A percentile compares a stretch with the other conserved stretches of the same genome.
phyloP scores from a whole-genome alignment of 306 rosid species.

The Carpinus viminea region DNA sequence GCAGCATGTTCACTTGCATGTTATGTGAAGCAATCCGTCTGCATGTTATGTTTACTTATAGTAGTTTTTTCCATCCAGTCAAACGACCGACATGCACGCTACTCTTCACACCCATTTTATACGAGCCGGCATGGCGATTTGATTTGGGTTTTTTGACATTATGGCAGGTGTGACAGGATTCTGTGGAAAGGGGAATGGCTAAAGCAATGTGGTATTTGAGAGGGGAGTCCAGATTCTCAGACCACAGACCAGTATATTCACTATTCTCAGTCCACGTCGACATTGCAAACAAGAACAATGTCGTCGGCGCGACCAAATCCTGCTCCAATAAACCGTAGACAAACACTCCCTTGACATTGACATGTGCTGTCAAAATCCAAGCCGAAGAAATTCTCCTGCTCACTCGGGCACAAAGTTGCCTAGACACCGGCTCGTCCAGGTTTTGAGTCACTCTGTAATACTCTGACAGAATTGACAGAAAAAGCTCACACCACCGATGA shows the following conservation, averaged over 20 bases:
- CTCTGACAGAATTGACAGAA: background rate
- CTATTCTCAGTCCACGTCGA: constrained; percentile 57
- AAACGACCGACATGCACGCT: background rate
- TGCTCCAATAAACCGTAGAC: constrained; percentile 36
- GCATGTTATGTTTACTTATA: background rate
- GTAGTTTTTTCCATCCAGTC: background rate
- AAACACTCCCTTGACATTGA: constrained; percentile 37
- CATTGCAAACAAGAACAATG: constrained; percentile 24
- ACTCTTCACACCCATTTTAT: too few relatives aligned
- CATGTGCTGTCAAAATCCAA: constrained; percentile 59
- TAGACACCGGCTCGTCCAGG: constrained; percentile 10
- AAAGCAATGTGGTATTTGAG: constrained; percentile 71
- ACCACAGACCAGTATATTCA: constrained; percentile 89
- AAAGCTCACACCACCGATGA: background rate
- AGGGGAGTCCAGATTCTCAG: constrained; percentile 92
- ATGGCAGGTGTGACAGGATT: constrained; percentile 87
- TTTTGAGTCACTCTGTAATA: background rate
- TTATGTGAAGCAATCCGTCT: background rate
- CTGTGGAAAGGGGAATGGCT: constrained; percentile 89
- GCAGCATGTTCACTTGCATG: background rate
- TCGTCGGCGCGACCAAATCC: background rate
- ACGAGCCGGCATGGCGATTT: too few relatives aligned
- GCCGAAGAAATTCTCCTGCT: constrained; percentile 77
- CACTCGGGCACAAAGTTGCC: constrained; percentile 42
- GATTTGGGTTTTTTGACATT: background rate